Evolutionary conservation across 2,329 filamentous ascomycete genomes (phyloP).

Genomic region (Epichloe amarillans): DNA sequence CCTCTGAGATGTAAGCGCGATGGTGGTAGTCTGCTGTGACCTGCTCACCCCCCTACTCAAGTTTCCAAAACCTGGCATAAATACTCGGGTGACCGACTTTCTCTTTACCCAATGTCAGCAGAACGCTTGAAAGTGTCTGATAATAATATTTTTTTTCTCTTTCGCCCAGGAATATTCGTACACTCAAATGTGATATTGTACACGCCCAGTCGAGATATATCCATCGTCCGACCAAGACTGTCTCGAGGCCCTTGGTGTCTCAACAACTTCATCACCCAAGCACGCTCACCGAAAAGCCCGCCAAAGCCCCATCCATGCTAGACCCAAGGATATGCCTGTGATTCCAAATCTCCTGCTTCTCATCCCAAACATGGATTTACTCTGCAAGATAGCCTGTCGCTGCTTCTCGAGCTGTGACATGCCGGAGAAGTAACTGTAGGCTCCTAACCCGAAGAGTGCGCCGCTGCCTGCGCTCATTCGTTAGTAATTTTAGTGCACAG

Average conservation of each 20-base stretch:
- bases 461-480: constrained; percentile 44
- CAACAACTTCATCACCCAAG: neutral
- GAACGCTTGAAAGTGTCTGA: too few relatives aligned
- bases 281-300: constrained; percentile 43
- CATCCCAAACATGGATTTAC: constrained; percentile 60
- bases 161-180: neutral
- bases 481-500: neutral
- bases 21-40: too few relatives aligned
- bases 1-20: too few relatives aligned
- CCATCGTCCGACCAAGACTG: neutral
- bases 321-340: constrained; percentile 49
- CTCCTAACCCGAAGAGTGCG: constrained; percentile 62
- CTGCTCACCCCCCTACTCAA: too few relatives aligned
- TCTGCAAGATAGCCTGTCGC: constrained; percentile 50
- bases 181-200: neutral
- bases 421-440: constrained; percentile 66
- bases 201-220: neutral
- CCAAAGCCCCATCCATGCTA: constrained; percentile 60
- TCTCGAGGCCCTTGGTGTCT: neutral
- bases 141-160: neutral
- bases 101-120: too few relatives aligned
- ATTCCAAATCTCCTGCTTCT: constrained; percentile 56
- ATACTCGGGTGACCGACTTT: too few relatives aligned
- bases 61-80: too few relatives aligned
- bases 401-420: constrained; percentile 57